Evolutionary conservation across 805 yeast species (phyloP), one percentile per base, ranked within the genome.

Genomic region (Metschnikowia arizonensis): DNA sequence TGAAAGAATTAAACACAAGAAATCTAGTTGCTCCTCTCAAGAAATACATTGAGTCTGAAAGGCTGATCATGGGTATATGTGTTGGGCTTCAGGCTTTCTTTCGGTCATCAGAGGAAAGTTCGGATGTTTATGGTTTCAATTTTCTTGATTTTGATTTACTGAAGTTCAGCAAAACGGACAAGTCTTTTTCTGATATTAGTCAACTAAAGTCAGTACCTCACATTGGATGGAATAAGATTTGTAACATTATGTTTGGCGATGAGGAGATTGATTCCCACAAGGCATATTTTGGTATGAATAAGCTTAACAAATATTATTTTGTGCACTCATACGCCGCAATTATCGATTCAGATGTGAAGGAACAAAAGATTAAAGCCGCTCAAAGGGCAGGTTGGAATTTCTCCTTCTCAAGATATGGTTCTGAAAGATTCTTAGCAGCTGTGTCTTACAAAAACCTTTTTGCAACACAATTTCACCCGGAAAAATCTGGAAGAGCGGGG

Each of bases 401-500:
- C 44, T 88, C 89, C 0, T 65, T 77, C 36, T 78, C 93, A 1
- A 71, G 66, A 44, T 93, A 93, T 63, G 95, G 95, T 1, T 62
- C 79, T 23, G 90, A 93, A 65, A 73, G 66, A 41, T 93, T 90
- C 56, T 70, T 93, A 49, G 95, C 97, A 12, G 93, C 98, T 0
- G 63, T 90, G 31, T 40, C 82, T 25, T 83, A 76, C 58, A 88
- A 76, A 48, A 90, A 88, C 51, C 71, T 91, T 9, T 87, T 93
- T 66, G 96, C 97, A 34, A 93, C 98, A 1, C 99, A 93, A 64
- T 93, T 93, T 65, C 99, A 93, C 66, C 99, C 99, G n/a, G 99
- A 93, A 62, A 93, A 93, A 64, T 88, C 97, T 3, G 99, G 99
- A 10, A 61, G 72, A 18, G 96, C 96, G 4, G 99, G 99, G 40